Conservation (phyloP, 2,329 filamentous ascomycete species). For the Dryadomyces quercivorus region DNA sequence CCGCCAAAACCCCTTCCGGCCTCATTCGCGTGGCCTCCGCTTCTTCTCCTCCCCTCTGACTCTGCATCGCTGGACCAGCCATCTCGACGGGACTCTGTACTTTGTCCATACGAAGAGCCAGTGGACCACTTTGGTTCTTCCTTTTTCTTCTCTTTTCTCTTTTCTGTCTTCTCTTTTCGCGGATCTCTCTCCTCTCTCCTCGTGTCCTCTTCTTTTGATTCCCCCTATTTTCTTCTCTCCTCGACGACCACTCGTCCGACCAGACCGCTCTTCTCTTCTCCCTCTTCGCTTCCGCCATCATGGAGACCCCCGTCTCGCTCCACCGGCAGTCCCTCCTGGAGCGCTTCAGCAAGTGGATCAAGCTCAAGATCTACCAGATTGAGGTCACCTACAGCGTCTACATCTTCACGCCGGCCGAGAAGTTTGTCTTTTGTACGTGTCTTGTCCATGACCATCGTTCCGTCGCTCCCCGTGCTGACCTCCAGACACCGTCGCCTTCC, state of each 20-base stretch:
- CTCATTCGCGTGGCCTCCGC: no score
- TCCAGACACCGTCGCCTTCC: conserved; percentile 79
- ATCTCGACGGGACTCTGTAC: no score
- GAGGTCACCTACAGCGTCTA: conserved; percentile 95
- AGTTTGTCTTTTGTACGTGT: conserved; percentile 86
- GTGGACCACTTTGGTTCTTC: no score
- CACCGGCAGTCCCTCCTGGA: conserved; percentile 27
- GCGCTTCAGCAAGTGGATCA: conserved; percentile 67
- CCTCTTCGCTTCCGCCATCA: neutral
- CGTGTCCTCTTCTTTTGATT: no score
- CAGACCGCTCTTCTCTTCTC: neutral
- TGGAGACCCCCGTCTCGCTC: neutral
- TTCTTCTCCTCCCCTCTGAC: no score
- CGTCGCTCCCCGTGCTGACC: neutral
- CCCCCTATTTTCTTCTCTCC: neutral
- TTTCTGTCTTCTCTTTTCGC: no score
- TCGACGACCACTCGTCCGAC: neutral
- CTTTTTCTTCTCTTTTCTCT: no score
- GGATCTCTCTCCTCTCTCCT: no score
- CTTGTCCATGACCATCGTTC: neutral
- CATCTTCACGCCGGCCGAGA: conserved; percentile 94
- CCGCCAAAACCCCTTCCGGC: no score
- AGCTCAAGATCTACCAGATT: conserved; percentile 94
- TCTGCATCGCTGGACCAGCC: no score
- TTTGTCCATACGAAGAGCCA: no score